Evolutionary conservation across 768 basidiomycete genomes (phyloP).

Genomic region (Xanthoconium stramineum): DNA sequence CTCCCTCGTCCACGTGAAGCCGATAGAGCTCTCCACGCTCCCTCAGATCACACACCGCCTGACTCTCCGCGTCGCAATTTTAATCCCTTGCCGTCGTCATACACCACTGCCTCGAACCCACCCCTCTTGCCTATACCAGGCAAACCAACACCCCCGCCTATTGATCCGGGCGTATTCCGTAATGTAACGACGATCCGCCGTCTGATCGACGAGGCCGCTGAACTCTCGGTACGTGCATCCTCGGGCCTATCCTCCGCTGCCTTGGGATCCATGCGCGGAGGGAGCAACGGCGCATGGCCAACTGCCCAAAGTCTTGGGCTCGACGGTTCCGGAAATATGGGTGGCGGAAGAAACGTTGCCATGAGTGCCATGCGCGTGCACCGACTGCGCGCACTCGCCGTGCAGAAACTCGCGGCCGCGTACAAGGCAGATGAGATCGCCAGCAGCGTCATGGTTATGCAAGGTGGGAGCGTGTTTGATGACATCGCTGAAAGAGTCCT

Average conservation of each 20-base stretch:
- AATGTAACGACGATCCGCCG: constrained; percentile 71
- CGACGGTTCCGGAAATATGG: constrained; percentile 50
- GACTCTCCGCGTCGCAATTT: constrained; percentile 40
- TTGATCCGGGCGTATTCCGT: constrained; percentile 85
- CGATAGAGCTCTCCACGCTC: constrained; percentile 43
- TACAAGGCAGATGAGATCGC: constrained; percentile 90
- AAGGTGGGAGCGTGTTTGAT: constrained; percentile 88
- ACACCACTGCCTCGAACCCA: constrained; percentile 33
- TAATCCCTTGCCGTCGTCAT: constrained; percentile 35
- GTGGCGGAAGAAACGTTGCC: constrained; percentile 66
- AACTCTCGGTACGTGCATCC: constrained; percentile 82
- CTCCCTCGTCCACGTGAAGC: constrained; percentile 31
- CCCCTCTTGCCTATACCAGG: constrained; percentile 57
- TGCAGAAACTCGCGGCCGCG: constrained; percentile 82
- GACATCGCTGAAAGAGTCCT: constrained; percentile 89
- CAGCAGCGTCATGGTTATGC: constrained; percentile 93
- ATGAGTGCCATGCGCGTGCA: constrained; percentile 88
- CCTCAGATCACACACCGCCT: constrained; percentile 39
- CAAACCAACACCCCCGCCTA: constrained; percentile 77
- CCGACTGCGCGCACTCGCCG: constrained; percentile 73
- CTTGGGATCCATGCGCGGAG: constrained; percentile 59
- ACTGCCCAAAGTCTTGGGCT: constrained; percentile 62
- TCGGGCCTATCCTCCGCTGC: constrained; percentile 79
- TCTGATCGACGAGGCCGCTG: constrained; percentile 87
- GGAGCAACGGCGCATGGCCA: constrained; percentile 51